Conservation (phyloP, 768 basidiomycete genomes). For the Suillus decipiens region DNA sequence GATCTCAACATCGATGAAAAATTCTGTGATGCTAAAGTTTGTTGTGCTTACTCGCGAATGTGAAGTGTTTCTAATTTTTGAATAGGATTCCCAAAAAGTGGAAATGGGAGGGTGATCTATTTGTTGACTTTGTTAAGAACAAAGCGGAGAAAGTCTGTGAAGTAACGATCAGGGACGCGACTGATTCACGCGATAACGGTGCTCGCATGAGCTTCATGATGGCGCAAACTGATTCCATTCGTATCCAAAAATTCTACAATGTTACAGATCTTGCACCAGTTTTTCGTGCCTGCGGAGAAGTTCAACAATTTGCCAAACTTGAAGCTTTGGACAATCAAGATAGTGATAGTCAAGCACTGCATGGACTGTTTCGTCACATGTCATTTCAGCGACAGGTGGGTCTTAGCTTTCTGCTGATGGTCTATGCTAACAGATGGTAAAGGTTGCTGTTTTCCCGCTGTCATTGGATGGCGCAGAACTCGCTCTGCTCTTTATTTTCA, state of each 20-base stretch:
- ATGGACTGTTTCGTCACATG: constrained; percentile 48
- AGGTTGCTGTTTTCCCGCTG: constrained; percentile 55
- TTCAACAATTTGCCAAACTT: constrained; percentile 56
- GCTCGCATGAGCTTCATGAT: constrained; percentile 54
- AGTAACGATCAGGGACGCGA: constrained; percentile 47
- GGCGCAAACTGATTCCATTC: constrained; percentile 40
- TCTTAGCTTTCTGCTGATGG: constrained; percentile 13
- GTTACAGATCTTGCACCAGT: constrained; percentile 47
- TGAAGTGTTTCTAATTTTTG: constrained; percentile 11
- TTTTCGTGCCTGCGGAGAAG: constrained; percentile 48
- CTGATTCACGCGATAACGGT: constrained; percentile 39
- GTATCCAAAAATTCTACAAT: constrained; percentile 50
- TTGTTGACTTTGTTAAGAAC: constrained; percentile 38
- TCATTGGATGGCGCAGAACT: constrained; percentile 47
- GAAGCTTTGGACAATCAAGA: constrained; percentile 43
- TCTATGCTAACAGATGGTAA: constrained; percentile 11
- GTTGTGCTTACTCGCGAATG: constrained; percentile 14
- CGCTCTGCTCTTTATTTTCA: constrained; percentile 60
- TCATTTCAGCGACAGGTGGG: constrained; percentile 48
- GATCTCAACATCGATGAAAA: constrained; percentile 16
- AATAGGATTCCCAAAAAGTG: constrained; percentile 59
- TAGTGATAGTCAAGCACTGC: constrained; percentile 42
- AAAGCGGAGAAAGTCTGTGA: constrained; percentile 49
- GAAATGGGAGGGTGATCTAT: constrained; percentile 65
- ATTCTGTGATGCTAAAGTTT: constrained; percentile 28